These are phyloP conservation scores for Silene conica DNA, from an alignment of 148 eudicot species.

Conservation along the genomic window DNA sequence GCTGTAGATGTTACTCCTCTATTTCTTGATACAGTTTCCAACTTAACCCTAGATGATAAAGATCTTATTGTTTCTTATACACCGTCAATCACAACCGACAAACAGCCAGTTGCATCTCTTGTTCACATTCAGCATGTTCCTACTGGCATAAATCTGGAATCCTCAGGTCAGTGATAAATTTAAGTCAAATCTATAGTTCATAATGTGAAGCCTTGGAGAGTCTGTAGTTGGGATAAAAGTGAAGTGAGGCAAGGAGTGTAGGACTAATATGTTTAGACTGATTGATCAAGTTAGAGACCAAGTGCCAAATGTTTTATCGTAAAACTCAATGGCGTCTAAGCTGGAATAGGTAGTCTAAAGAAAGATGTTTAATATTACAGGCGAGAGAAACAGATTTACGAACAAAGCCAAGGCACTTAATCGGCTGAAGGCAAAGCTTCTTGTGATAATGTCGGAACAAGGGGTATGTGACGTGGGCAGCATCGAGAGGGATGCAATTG, in stretches of 20 bases:
- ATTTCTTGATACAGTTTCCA: constrained; percentile 56
- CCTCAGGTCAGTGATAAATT: constrained; percentile 47
- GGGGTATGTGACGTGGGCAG: constrained; percentile 34
- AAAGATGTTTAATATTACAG: constrained; percentile 31
- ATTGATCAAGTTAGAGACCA: no score
- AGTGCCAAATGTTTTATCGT: no score
- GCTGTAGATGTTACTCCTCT: constrained; percentile 79
- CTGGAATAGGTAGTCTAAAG: not conserved
- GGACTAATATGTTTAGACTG: no score
- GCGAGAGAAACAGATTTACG: constrained; percentile 71
- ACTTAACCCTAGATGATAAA: constrained; percentile 42
- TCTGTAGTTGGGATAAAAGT: no score
- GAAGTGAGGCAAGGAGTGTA: no score
- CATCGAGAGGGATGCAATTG: constrained; percentile 33
- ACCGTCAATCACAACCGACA: constrained; percentile 26
- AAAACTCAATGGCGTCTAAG: no score
- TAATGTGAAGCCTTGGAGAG: not conserved
- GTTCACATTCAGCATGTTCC: constrained; percentile 62
- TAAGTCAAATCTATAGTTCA: not conserved
- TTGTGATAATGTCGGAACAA: constrained; percentile 48
- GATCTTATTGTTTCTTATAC: constrained; percentile 48
- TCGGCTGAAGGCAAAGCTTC: constrained; percentile 74
- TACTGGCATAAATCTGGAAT: constrained; percentile 67
- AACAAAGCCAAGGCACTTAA: constrained; percentile 88
- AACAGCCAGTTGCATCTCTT: constrained; percentile 24